phyloP scores from a whole-genome alignment of 2,329 filamentous ascomycete genomes.

The Aspergillus sp. region DNA sequence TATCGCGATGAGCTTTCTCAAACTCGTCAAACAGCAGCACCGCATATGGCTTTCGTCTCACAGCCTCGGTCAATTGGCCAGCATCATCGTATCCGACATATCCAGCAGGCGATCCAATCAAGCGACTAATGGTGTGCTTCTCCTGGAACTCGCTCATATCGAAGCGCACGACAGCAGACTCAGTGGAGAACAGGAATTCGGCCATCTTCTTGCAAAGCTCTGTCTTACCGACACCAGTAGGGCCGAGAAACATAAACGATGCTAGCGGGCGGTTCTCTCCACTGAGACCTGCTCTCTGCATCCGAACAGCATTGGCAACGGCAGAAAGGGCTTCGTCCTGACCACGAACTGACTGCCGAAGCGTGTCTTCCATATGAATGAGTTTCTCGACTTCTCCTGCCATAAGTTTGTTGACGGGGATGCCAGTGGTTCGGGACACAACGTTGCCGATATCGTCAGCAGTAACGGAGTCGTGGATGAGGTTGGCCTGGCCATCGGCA shows the following conservation, averaged over 20 bases:
- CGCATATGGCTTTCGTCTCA: slow-evolving; percentile 88
- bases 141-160: slow-evolving; percentile 99
- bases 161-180: slow-evolving; percentile 83
- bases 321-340: slow-evolving; percentile 90
- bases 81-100: slow-evolving; percentile 97
- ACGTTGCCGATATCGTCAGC: slow-evolving; percentile 89
- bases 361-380: slow-evolving; percentile 86
- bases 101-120: slow-evolving; percentile 87
- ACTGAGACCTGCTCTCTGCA: slow-evolving; percentile 85
- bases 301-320: slow-evolving; percentile 84
- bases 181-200: slow-evolving; percentile 83
- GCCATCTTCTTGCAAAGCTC: slow-evolving; percentile 96
- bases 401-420: slow-evolving; percentile 85
- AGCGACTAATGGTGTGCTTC: slow-evolving; percentile 86
- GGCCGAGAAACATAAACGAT: slow-evolving; percentile 95
- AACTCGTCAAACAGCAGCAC: slow-evolving; percentile 95
- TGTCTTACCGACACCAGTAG: slow-evolving; percentile 94
- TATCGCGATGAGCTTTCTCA: slow-evolving; percentile 93
- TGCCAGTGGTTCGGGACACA: slow-evolving; percentile 84
- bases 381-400: slow-evolving; percentile 90
- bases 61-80: slow-evolving; percentile 89
- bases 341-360: slow-evolving; percentile 75
- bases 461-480: slow-evolving; percentile 92
- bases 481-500: slow-evolving; percentile 41
- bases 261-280: slow-evolving; percentile 87